These are phyloP conservation scores for Amphicarpaea edgeworthii DNA, from an alignment of 306 rosid species.

Conservation along the genomic window DNA sequence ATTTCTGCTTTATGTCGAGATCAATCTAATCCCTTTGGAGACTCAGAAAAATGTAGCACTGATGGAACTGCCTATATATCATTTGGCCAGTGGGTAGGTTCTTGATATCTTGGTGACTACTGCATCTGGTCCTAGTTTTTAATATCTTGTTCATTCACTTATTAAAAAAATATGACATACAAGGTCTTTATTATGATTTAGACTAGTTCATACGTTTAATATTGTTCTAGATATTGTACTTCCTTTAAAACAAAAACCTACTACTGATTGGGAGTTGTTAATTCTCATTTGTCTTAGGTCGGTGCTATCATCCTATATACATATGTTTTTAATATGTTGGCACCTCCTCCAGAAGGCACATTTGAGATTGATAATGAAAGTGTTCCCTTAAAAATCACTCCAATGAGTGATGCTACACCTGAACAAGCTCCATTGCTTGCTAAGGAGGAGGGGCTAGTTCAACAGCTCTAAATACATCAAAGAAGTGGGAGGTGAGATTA, in stretches of 20 bases:
- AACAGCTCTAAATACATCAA: slow-evolving; percentile 48
- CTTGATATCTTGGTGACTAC: slow-evolving; percentile 38
- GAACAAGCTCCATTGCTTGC: slow-evolving; percentile 77
- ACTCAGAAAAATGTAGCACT: slow-evolving; percentile 71
- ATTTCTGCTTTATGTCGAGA: slow-evolving; percentile 93
- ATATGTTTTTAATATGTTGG: slow-evolving; percentile 88
- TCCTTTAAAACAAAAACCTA: neutral
- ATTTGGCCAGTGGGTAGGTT: slow-evolving; percentile 98
- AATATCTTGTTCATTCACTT: slow-evolving; percentile 15
- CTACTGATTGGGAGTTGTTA: slow-evolving; percentile 27
- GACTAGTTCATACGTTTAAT: slow-evolving; percentile 18
- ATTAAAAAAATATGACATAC: neutral
- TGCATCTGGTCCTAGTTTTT: slow-evolving; percentile 32
- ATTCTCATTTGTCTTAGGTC: slow-evolving; percentile 64
- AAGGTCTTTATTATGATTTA: neutral
- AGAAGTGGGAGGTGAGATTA: slow-evolving; percentile 65
- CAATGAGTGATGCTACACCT: slow-evolving; percentile 46
- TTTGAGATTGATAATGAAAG: slow-evolving; percentile 68
- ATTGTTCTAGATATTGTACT: slow-evolving; percentile 24
- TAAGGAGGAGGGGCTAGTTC: slow-evolving; percentile 55
- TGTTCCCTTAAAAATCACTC: slow-evolving; percentile 62
- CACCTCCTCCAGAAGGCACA: slow-evolving; percentile 95
- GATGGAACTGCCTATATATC: slow-evolving; percentile 97
- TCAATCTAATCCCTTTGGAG: slow-evolving; percentile 83
- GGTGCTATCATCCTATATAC: slow-evolving; percentile 97